Conservation (phyloP, 352 stramenopile genomes). For the Pythium insidiosum region DNA sequence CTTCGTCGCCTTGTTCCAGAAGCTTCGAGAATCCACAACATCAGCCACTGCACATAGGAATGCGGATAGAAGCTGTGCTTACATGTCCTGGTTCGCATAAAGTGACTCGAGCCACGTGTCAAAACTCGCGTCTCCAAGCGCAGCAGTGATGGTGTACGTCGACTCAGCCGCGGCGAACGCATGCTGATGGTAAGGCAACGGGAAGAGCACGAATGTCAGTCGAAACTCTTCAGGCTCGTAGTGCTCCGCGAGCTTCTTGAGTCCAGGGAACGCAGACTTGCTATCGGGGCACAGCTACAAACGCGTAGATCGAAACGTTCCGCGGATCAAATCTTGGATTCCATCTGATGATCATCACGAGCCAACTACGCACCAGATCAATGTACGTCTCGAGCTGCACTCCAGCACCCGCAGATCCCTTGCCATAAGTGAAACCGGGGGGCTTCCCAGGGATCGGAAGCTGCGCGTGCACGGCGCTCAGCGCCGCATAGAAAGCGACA, state of each 20-base stretch:
- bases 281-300: slow-evolving; percentile 67
- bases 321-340: neutral
- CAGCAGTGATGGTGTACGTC: slow-evolving; percentile 53
- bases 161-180: slow-evolving; percentile 57
- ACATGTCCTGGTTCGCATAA: slow-evolving; percentile 73
- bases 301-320: neutral
- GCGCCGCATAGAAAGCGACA: slow-evolving; percentile 6
- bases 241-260: slow-evolving; percentile 48
- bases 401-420: slow-evolving; percentile 36
- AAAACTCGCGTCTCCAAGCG: slow-evolving; percentile 48
- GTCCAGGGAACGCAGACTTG: slow-evolving; percentile 51
- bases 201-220: slow-evolving; percentile 67
- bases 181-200: slow-evolving; percentile 72
- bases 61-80: too few relatives aligned
- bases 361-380: slow-evolving; percentile 37
- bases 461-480: slow-evolving; percentile 21
- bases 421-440: slow-evolving; percentile 52
- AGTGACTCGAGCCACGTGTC: slow-evolving; percentile 70
- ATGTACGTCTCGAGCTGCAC: slow-evolving; percentile 82
- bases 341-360: neutral
- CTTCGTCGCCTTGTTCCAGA: slow-evolving; percentile 79
- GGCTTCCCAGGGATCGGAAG: slow-evolving; percentile 52
- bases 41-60: too few relatives aligned
- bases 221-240: slow-evolving; percentile 55
- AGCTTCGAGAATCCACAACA: too few relatives aligned